These are phyloP conservation scores for Cystofilobasidium ferigula DNA, from an alignment of 768 basidiomycete species.

Conservation along the genomic window DNA sequence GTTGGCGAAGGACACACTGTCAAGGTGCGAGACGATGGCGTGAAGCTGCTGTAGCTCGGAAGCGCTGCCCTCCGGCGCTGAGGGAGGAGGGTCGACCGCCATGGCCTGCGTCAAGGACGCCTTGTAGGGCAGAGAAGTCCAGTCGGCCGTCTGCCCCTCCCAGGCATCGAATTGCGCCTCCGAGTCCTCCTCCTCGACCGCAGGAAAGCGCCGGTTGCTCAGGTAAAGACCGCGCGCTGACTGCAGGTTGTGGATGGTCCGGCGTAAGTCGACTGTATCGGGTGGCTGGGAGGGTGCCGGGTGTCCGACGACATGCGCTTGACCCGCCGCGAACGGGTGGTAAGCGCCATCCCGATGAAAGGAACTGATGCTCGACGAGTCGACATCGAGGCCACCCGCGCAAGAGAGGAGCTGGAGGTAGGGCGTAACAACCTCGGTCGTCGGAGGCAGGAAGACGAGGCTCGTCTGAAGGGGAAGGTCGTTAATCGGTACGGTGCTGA, in stretches of 20 bases:
- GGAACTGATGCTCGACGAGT: conserved; percentile 34
- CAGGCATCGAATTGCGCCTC: conserved; percentile 9
- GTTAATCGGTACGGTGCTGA: conserved; percentile 50
- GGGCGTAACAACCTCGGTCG: conserved; percentile 47
- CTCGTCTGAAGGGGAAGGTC: conserved; percentile 68
- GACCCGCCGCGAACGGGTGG: conserved; percentile 7
- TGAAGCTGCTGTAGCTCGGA: conserved; percentile 1
- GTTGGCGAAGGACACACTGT: conserved; percentile 48
- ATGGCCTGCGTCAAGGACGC: too few species aligned
- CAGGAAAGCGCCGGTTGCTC: not conserved
- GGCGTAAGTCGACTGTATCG: conserved; percentile 50
- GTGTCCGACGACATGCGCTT: conserved; percentile 2
- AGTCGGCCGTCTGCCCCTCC: conserved; percentile 18
- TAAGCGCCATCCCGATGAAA: conserved; percentile 33
- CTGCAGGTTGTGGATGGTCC: conserved; percentile 55
- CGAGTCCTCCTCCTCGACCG: not conserved
- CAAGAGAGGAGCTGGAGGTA: conserved; percentile 59
- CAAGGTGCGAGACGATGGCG: conserved; percentile 21
- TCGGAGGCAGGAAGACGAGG: conserved; percentile 55
- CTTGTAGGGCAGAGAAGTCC: not conserved
- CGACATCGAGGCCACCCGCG: conserved; percentile 47
- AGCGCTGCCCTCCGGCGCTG: not conserved
- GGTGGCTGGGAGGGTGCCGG: conserved; percentile 38
- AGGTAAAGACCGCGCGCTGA: conserved; percentile 32
- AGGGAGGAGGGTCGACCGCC: too few species aligned